Percentiles rank a stretch among this genome's conserved stretches.
Conservation (phyloP, 2,329 filamentous ascomycete species). For the Exophiala calicioides region DNA sequence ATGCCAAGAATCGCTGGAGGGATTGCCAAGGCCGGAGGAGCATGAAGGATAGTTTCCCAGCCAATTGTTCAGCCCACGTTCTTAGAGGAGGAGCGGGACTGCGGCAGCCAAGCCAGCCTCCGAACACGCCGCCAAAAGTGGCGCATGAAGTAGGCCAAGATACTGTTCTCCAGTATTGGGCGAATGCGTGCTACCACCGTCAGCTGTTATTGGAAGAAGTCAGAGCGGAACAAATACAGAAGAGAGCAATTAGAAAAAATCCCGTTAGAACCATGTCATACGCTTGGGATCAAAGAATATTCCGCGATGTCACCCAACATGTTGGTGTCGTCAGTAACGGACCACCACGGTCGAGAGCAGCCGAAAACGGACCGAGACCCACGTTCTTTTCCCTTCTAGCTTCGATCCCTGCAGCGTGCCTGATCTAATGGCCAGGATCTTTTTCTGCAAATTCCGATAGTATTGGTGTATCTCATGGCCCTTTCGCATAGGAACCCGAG, state of each 20-base stretch:
- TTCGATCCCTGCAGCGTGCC: conserved; percentile 1
- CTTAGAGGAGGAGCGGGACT: not conserved
- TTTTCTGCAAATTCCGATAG: not conserved
- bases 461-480: conserved; percentile 2
- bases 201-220: conserved; percentile 1
- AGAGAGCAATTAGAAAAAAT: not conserved
- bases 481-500: no score
- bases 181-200: conserved; percentile 2
- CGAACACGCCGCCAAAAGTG: not conserved
- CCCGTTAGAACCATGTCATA: not conserved
- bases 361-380: no score
- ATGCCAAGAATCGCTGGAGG: conserved; percentile 12
- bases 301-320: no score
- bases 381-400: not conserved
- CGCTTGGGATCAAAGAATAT: not conserved
- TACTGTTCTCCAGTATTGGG: not conserved
- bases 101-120: not conserved
- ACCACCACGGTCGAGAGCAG: not conserved
- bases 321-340: no score
- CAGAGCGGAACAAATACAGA: not conserved
- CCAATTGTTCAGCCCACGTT: conserved; percentile 25
- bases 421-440: conserved; percentile 6
- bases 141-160: conserved; percentile 1
- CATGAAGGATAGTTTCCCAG: conserved; percentile 5
- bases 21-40: conserved; percentile 11